Evolutionary conservation across 495 filamentous ascomycete genomes (phyloP).

Genomic region (Podospora pseudoanserina): DNA sequence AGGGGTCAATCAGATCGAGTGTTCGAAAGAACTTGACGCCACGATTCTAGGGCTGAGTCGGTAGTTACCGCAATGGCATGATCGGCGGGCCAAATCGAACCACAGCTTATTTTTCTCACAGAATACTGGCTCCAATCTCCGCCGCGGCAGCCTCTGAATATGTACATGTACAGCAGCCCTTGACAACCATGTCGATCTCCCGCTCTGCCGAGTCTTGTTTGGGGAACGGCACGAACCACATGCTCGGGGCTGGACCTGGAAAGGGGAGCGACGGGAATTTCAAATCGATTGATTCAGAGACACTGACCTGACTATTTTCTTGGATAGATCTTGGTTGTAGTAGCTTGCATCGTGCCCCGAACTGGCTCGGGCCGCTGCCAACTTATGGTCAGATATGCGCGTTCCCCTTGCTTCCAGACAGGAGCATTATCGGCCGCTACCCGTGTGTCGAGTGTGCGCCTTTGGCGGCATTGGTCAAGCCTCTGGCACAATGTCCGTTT

Average conservation of each 20-base stretch:
- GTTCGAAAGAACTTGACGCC: neutral
- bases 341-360: neutral
- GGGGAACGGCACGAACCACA: neutral
- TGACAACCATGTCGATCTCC: neutral
- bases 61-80: constrained; percentile 14
- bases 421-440: neutral
- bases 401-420: constrained; percentile 2
- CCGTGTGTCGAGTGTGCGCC: constrained; percentile 3
- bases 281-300: neutral
- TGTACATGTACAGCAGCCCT: neutral
- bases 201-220: neutral
- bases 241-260: constrained; percentile 1
- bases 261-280: neutral
- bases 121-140: neutral
- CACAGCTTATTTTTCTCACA: neutral
- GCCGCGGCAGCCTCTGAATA: neutral
- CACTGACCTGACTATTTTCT: constrained; percentile 1
- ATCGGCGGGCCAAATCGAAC: constrained; percentile 9
- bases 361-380: constrained; percentile 8
- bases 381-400: constrained; percentile 1
- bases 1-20: neutral
- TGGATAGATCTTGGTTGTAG: constrained; percentile 3
- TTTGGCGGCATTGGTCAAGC: neutral
- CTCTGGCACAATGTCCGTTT: neutral
- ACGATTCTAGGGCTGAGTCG: constrained; percentile 10